These are phyloP conservation scores for Copromyces sp. DNA, from an alignment of 495 filamentous ascomycete species.

Conservation along the genomic window DNA sequence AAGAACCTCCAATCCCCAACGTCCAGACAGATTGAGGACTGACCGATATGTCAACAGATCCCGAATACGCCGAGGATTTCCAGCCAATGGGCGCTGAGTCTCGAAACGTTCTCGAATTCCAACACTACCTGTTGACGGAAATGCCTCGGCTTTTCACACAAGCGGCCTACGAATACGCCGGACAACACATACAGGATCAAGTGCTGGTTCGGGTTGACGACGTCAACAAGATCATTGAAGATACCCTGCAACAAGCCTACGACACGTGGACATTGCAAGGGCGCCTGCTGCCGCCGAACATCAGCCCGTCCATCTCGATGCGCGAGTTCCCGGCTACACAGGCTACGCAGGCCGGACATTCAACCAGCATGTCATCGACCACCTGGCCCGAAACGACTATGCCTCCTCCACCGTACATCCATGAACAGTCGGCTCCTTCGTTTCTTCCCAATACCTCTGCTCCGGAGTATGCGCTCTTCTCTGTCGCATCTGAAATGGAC, in stretches of 20 bases:
- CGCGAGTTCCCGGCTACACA: not conserved
- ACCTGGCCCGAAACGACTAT: not conserved
- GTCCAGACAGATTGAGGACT: slow-evolving; percentile 1
- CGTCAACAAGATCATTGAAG: slow-evolving; percentile 16
- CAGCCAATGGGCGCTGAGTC: slow-evolving; percentile 9
- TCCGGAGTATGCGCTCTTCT: not conserved
- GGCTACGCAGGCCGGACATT: not conserved
- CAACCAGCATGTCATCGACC: not conserved
- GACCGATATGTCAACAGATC: slow-evolving; percentile 17
- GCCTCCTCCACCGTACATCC: not conserved
- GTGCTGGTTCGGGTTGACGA: slow-evolving; percentile 9
- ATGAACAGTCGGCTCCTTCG: not conserved
- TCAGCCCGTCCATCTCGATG: not conserved
- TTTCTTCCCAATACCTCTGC: not conserved
- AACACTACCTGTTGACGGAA: slow-evolving; percentile 17
- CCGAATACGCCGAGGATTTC: slow-evolving; percentile 17
- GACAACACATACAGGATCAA: slow-evolving; percentile 4
- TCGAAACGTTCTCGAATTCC: slow-evolving; percentile 10
- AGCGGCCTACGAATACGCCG: slow-evolving; percentile 12
- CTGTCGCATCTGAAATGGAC: not conserved
- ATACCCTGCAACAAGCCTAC: slow-evolving; percentile 16
- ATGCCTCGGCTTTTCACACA: slow-evolving; percentile 16
- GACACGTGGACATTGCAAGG: slow-evolving; percentile 6
- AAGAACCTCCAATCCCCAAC: not conserved
- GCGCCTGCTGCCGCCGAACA: not conserved